Percentiles rank a stretch among this genome's conserved stretches.
These are phyloP conservation scores for Cicer bijugum DNA, from an alignment of 306 rosid genomes.

Conservation along the genomic window DNA sequence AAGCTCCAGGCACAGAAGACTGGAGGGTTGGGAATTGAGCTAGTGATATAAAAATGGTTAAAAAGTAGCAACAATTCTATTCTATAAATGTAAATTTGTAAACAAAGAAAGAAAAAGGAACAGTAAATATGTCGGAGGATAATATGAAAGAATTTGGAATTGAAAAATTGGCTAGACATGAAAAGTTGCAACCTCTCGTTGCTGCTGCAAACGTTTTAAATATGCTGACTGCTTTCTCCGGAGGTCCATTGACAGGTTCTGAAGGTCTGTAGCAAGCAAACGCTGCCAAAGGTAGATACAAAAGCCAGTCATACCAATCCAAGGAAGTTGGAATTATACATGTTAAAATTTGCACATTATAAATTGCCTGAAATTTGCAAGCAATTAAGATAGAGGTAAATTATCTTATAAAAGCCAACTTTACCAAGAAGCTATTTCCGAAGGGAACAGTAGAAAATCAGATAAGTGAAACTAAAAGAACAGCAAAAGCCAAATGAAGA, in stretches of 20 bases:
- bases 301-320: slow-evolving; percentile 42
- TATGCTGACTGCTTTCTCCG: slow-evolving; percentile 74
- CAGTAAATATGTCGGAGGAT: background rate
- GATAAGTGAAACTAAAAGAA: slow-evolving; percentile 28
- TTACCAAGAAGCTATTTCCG: slow-evolving; percentile 21
- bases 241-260: slow-evolving; percentile 74
- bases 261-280: slow-evolving; percentile 86
- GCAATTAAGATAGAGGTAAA: background rate
- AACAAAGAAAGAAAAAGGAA: slow-evolving; percentile 17
- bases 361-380: slow-evolving; percentile 13
- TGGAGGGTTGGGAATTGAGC: background rate
- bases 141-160: background rate
- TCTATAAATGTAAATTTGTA: background rate
- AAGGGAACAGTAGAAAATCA: slow-evolving; percentile 9
- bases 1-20: background rate
- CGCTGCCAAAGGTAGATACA: slow-evolving; percentile 62
- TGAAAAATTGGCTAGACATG: slow-evolving; percentile 19
- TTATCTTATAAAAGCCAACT: background rate
- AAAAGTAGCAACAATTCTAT: background rate
- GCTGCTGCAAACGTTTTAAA: slow-evolving; percentile 73
- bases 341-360: slow-evolving; percentile 22
- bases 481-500: background rate
- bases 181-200: slow-evolving; percentile 63
- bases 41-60: slow-evolving; percentile 1
- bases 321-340: background rate